Base-by-base conservation (phyloP, 2,329 filamentous ascomycete species). In the Clonostachys byssicola region DNA sequence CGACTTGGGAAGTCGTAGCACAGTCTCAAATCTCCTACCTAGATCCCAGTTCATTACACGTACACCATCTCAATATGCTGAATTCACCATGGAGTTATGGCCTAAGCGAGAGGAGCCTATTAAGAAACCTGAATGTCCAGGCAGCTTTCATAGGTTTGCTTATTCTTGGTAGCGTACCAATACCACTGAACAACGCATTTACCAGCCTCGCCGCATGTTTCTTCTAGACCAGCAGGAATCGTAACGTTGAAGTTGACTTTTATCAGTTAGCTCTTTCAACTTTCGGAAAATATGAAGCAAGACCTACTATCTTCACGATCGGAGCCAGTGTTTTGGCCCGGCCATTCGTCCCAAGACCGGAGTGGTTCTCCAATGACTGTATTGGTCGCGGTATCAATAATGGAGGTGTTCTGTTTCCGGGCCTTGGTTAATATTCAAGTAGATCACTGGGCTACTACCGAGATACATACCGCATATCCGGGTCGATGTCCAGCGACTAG, bases 341-440 rank as follows among this genome's bases (percentile, higher is more conserved):
- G 45, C 45, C 45, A 47, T 9, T n/a, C 30, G n/a, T 23, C 23
- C 45, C 45, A 47, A 7, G 45, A 42, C 40, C 36, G 79, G 52
- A 85, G 66, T 12, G 74, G 72, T 43, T 63, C 50, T 34, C 78
- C 79, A 20, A 85, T 68, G 49, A 80, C 61, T 23, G 59, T 66
- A 64, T 81, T 75, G 52, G 70, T 71, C 35, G 67, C 64, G 12
- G 73, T 76, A 56, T 77, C 70, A 54, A 85, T 71, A 44, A 85
- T 71, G n/a, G 75, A 80, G 36, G 84, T 76, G 60, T 84, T 84
- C 34, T 20, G 41, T n/a, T 12, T 39, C 39, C 12, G 12, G 13
- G 18, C 18, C 45, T 3, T 30, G 23, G 9, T 30, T 5, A 30
- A 30, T 30, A 17, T 42, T 43, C 40, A n/a, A 43, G 40, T 5